Base-by-base conservation (phyloP, 2,329 filamentous ascomycete genomes). In the Zasmidium angulare region DNA sequence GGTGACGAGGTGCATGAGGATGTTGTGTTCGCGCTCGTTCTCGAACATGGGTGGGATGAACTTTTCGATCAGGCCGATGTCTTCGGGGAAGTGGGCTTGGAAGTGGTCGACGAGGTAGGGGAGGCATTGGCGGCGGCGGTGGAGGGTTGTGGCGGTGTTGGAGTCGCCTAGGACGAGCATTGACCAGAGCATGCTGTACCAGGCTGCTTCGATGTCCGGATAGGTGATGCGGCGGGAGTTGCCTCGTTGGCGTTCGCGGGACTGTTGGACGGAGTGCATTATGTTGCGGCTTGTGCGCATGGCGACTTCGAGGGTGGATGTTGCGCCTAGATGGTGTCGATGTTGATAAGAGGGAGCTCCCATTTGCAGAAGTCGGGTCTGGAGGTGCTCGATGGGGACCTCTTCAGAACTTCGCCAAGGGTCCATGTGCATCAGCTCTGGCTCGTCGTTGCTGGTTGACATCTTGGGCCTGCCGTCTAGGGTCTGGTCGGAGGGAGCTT, bases 281-380 rank as follows among this genome's bases (percentile, higher is more conserved):
- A 98, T 93, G 74, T 96, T 97, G 67, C 88, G 86, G 14, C 88
- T 87, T 10, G 89, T 89, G 55, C 92, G 86, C 66, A 90, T 80
- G 7, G 92, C 86, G 64, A 96, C 86, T 56, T 88, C 84, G 2
- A 84, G 78, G 1, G 85, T 84, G 0, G 81, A 78, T 1, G 90
- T 87, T 10, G 89, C 84, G 2, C 80, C 79, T 20, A 96, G 79
- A 65, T 89, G 88, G 77, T 79, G 60, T 67, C 71, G 61, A 75
- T 77, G 71, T 26, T 76, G 71, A 11, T 68, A 51, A 9, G 63
- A 51, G 0, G 76, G 72, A 3, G 76, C 77, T 11, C 81, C 81
- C 66, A 85, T 69, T 50, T 71, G 68, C 7, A 63, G 72, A 22
- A 82, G 78, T 46, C 80, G 78, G n/a, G 93, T 77, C 59, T 83